These are phyloP conservation scores for Podila minutissima DNA, from an alignment of 192 early-diverging fungal genomes.

Conservation along the genomic window DNA sequence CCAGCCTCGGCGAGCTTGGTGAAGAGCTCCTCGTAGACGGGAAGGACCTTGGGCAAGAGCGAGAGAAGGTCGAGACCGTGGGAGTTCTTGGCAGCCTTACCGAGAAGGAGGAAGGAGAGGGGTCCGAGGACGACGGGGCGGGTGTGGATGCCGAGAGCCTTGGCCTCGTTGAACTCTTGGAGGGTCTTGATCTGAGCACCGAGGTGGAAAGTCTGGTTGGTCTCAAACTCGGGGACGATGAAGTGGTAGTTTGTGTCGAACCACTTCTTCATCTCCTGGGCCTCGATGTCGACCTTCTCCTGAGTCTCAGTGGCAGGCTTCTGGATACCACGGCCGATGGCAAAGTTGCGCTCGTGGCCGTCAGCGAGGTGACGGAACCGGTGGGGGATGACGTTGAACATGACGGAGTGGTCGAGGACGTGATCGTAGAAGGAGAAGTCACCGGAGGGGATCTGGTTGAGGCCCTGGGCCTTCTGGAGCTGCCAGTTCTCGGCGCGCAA, in stretches of 20 bases:
- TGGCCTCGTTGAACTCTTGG: slow-evolving; percentile 91
- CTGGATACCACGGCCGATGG: slow-evolving; percentile 97
- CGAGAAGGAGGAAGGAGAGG: slow-evolving; percentile 87
- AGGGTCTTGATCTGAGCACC: slow-evolving; percentile 72
- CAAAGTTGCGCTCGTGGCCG: slow-evolving; percentile 91
- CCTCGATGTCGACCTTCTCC: slow-evolving; percentile 86
- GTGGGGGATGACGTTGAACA: slow-evolving; percentile 70
- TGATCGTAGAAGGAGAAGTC: slow-evolving; percentile 98
- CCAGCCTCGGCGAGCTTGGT: slow-evolving; percentile 75
- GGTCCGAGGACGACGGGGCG: slow-evolving; percentile 96
- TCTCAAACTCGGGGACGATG: slow-evolving; percentile 85
- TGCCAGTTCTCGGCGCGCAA: slow-evolving; percentile 81
- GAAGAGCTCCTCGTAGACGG: slow-evolving; percentile 83
- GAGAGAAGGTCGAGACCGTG: slow-evolving; percentile 75
- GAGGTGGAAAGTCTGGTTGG: slow-evolving; percentile 79
- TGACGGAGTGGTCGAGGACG: slow-evolving; percentile 76
- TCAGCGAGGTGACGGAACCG: slow-evolving; percentile 70
- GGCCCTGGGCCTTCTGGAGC: slow-evolving; percentile 69
- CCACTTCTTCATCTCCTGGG: slow-evolving; percentile 99
- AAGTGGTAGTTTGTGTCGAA: slow-evolving; percentile 98
- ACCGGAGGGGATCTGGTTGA: slow-evolving; percentile 89
- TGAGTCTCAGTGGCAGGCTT: slow-evolving; percentile 67
- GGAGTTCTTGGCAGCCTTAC: slow-evolving; percentile 80
- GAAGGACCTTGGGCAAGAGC: slow-evolving; percentile 82
- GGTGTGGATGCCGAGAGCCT: slow-evolving; percentile 89